Evolutionary conservation across 1,139 yeast genomes (phyloP), one percentile per base, ranked within the genome.

Genomic region (Protomyces arabidopsidicola): DNA sequence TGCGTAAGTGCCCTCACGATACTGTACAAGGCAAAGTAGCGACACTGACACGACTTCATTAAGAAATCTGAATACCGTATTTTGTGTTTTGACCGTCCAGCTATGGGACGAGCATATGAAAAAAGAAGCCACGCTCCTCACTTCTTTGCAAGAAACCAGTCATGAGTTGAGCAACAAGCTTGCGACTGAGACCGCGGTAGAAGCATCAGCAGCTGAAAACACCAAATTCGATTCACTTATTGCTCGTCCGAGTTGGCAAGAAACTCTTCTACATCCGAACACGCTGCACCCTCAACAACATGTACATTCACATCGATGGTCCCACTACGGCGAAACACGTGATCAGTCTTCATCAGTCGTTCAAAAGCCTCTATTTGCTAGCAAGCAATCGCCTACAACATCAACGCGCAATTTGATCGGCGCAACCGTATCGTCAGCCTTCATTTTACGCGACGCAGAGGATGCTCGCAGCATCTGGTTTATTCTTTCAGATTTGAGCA

Each of bases 321-420:
- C 45, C 16, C 45, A 39, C 18, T 14, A 14, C 16, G 45, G 45
- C 16, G 45, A 39, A n/a, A 1, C n/a, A 18, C 18, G 18, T 8
- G n/a, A 18, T n/a, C 45, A 39, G 18, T 8, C 10, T 35, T 39
- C 45, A 2, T 8, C 45, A 14, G 12, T 18, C 16, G 16, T n/a
- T 6, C 18, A n/a, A 8, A 2, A n/a, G 18, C 45, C 45, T 14
- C 8, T 18, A 18, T 18, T 1, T 1, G 45, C 2, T n/a, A n/a
- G 16, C n/a, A 18, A 39, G 6, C 16, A 39, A 10, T 8, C 45
- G 18, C 45, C 18, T n/a, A 8, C 18, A 3, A 39, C 2, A 2
- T 77, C 77, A 39, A 76, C 77, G 1, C 71, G 79, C 53, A 78
- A 78, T 63, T 69, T 78, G 62, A 77, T 78, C 60, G 81, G 81